Conservation (phyloP, 768 basidiomycete species). For the Scleroderma bovista region DNA sequence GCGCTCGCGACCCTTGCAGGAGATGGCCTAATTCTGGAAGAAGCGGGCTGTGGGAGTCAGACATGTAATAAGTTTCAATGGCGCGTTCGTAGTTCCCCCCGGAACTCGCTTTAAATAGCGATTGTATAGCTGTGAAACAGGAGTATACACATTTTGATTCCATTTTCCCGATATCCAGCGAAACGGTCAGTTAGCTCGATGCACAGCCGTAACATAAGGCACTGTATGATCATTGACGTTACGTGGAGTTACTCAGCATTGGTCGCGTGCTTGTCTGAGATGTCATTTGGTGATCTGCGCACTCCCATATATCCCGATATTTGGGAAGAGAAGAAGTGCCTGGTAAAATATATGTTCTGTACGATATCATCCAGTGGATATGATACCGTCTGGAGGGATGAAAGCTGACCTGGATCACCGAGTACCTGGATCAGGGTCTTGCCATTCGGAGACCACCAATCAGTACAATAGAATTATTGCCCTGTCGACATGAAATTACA, state of each 20-base stretch:
- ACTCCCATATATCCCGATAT: conserved; percentile 77
- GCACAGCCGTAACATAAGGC: conserved; percentile 72
- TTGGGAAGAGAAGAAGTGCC: conserved; percentile 59
- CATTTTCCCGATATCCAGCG: conserved; percentile 45
- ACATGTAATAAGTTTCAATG: conserved; percentile 47
- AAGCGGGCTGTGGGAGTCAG: conserved; percentile 38
- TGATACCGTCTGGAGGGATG: not conserved
- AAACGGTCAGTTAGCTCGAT: conserved; percentile 70
- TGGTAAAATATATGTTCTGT: conserved; percentile 73
- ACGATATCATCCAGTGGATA: not conserved
- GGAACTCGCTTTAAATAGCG: conserved; percentile 45
- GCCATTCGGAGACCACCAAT: conserved; percentile 67
- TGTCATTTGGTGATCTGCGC: conserved; percentile 38
- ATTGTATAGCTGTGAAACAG: not conserved
- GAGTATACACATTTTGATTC: conserved; percentile 52
- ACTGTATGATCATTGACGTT: conserved; percentile 76
- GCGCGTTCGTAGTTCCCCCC: conserved; percentile 52
- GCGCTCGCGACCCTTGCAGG: conserved; percentile 38
- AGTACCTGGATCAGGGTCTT: conserved; percentile 68
- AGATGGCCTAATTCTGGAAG: conserved; percentile 36
- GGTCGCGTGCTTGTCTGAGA: not conserved
- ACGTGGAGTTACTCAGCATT: not conserved
- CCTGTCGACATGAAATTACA: conserved; percentile 74
- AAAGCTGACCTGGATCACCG: conserved; percentile 65
- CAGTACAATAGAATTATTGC: conserved; percentile 67